Conservation (phyloP, 257 asterid species). For the Petunia secreta region DNA sequence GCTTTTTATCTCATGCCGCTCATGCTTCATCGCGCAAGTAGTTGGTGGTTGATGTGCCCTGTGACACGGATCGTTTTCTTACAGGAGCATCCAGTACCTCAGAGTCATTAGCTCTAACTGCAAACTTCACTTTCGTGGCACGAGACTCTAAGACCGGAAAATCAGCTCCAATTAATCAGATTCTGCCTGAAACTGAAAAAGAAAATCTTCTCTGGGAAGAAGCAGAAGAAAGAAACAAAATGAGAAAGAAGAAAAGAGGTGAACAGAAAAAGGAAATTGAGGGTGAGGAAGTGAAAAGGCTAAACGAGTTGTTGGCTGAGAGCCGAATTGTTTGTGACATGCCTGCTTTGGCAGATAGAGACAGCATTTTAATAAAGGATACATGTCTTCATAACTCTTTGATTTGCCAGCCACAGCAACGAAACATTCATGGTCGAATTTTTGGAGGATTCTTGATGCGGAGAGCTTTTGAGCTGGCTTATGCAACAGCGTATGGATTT, state of each 20-base stretch:
- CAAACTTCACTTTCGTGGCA: conserved; percentile 94
- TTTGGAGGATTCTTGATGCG: conserved; percentile 96
- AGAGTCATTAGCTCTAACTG: conserved; percentile 70
- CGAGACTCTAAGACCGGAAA: conserved; percentile 85
- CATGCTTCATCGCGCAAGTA: not conserved
- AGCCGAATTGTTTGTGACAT: conserved; percentile 83
- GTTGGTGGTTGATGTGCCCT: not conserved
- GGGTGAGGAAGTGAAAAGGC: conserved; percentile 54
- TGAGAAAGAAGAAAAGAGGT: conserved; percentile 61
- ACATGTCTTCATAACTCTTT: conserved; percentile 87
- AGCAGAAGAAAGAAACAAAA: conserved; percentile 82
- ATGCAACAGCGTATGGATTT: conserved; percentile 81
- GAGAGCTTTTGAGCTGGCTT: conserved; percentile 85
- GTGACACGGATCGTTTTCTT: conserved; percentile 28
- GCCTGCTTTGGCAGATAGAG: conserved; percentile 93
- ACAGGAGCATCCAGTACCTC: conserved; percentile 52
- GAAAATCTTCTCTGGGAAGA: conserved; percentile 72
- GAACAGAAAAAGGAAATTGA: conserved; percentile 58
- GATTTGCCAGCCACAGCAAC: conserved; percentile 94
- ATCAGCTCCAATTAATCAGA: conserved; percentile 76
- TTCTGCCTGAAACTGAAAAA: conserved; percentile 71
- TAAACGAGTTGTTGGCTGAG: conserved; percentile 63
- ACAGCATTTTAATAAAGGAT: conserved; percentile 76
- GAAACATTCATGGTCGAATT: conserved; percentile 90
- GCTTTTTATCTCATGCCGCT: not conserved